These are phyloP conservation scores for Chrysosporium keratinophilum DNA, from an alignment of 2,329 filamentous ascomycete species.

Conservation along the genomic window DNA sequence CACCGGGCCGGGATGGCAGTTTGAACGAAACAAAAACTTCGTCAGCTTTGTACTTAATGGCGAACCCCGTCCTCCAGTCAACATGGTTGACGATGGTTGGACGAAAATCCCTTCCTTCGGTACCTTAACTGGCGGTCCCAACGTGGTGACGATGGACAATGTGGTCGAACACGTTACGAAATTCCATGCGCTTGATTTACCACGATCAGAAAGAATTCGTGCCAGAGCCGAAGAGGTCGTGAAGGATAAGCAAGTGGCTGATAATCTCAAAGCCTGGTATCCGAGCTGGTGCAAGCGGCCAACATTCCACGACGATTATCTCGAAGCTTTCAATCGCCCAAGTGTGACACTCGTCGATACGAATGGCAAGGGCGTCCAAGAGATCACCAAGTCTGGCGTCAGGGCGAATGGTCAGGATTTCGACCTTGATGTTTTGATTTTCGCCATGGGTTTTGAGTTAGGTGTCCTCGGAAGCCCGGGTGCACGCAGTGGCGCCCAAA, in stretches of 20 bases:
- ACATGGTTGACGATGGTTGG: slow-evolving; percentile 4
- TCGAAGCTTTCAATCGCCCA: slow-evolving; percentile 43
- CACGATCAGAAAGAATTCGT: slow-evolving; percentile 26
- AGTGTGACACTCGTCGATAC: slow-evolving; percentile 54
- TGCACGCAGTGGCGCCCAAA: slow-evolving; percentile 23
- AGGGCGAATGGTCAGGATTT: slow-evolving; percentile 42
- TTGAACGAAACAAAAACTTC: slow-evolving; percentile 22
- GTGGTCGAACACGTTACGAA: slow-evolving; percentile 10
- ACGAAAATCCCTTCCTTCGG: slow-evolving; percentile 2
- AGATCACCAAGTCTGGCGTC: slow-evolving; percentile 49
- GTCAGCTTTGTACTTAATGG: slow-evolving; percentile 23
- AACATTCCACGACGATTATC: slow-evolving; percentile 45
- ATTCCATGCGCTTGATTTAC: neutral
- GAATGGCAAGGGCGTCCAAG: slow-evolving; percentile 43
- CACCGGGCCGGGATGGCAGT: slow-evolving; percentile 21
- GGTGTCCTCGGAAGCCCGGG: neutral
- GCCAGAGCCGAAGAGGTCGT: slow-evolving; percentile 41
- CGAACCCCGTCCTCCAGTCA: slow-evolving; percentile 11
- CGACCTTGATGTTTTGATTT: slow-evolving; percentile 39
- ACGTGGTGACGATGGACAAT: slow-evolving; percentile 34
- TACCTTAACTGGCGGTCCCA: slow-evolving; percentile 21
- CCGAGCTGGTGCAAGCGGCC: slow-evolving; percentile 54
- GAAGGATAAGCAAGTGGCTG: slow-evolving; percentile 41
- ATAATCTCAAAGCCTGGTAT: slow-evolving; percentile 48
- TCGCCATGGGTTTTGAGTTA: slow-evolving; percentile 37